phyloP scores from a whole-genome alignment of 2,329 filamentous ascomycete genomes.

The Corynespora cassiicola region DNA sequence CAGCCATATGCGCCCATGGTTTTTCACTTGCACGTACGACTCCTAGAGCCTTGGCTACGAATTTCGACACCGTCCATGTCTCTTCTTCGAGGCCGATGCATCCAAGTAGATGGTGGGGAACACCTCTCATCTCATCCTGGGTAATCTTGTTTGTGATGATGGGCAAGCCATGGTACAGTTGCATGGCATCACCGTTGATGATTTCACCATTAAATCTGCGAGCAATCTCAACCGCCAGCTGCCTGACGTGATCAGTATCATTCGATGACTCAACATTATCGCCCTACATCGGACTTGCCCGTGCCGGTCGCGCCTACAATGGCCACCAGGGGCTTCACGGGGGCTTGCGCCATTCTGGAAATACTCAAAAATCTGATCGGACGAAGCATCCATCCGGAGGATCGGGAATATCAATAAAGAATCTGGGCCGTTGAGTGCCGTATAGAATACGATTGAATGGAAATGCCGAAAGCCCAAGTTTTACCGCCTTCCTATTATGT shows the following conservation, averaged over 20 bases:
- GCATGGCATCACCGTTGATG: constrained; percentile 98
- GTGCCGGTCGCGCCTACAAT: constrained; percentile 91
- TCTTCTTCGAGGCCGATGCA: constrained; percentile 77
- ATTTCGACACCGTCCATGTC: constrained; percentile 83
- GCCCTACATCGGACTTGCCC: constrained; percentile 83
- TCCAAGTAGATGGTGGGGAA: constrained; percentile 88
- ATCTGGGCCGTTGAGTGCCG: too few species aligned
- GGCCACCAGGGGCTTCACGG: constrained; percentile 69
- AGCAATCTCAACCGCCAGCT: constrained; percentile 92
- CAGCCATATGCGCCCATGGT: constrained; percentile 1
- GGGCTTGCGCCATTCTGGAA: constrained; percentile 30
- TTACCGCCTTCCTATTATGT: too few species aligned
- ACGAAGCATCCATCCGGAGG: constrained; percentile 35
- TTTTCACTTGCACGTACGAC: constrained; percentile 55
- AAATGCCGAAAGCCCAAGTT: too few species aligned
- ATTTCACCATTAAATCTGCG: constrained; percentile 86
- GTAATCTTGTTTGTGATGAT: constrained; percentile 96
- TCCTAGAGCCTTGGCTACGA: constrained; percentile 71
- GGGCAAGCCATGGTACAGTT: constrained; percentile 89
- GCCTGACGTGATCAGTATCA: constrained; percentile 46
- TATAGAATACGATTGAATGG: too few species aligned
- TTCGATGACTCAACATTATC: not conserved
- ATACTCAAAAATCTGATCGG: constrained; percentile 21
- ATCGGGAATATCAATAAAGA: too few species aligned
- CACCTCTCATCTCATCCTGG: constrained; percentile 72